Percentiles rank a stretch among this genome's conserved stretches.
These are phyloP conservation scores for Saccharomyces kudriavzevii DNA, from an alignment of 805 yeast species.

Conservation along the genomic window DNA sequence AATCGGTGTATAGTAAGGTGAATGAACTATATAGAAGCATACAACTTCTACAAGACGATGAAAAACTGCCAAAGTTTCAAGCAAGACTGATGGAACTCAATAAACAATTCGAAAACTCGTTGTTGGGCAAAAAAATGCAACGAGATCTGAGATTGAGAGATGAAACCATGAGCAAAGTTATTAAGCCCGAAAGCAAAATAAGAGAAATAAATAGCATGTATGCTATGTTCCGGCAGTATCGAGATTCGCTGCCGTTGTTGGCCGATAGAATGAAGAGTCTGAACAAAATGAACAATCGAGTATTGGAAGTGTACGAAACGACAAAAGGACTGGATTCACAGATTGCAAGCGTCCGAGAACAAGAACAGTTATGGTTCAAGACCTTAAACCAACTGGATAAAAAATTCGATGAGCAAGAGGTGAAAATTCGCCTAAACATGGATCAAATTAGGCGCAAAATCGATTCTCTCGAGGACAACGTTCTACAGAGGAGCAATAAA, in stretches of 20 bases:
- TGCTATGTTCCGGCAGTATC: conserved; percentile 10
- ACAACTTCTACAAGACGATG: conserved; percentile 23
- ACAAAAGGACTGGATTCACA: conserved; percentile 15
- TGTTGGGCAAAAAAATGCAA: conserved; percentile 11
- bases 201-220: conserved; percentile 19
- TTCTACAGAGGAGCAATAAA: neutral
- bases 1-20: conserved; percentile 11
- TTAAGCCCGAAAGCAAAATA: conserved; percentile 20
- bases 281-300: conserved; percentile 16
- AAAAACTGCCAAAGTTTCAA: conserved; percentile 14
- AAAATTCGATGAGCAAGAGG: conserved; percentile 11
- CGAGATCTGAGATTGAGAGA: conserved; percentile 5
- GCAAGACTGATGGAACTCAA: conserved; percentile 19
- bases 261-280: conserved; percentile 23
- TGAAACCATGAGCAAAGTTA: conserved; percentile 10
- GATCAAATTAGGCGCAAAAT: neutral
- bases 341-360: conserved; percentile 15
- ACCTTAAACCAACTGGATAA: conserved; percentile 13
- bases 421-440: neutral
- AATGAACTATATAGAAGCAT: conserved; percentile 27
- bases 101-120: conserved; percentile 20
- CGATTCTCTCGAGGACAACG: neutral
- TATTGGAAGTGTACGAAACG: conserved; percentile 12
- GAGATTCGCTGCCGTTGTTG: conserved; percentile 21
- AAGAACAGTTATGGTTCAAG: conserved; percentile 25